These are phyloP conservation scores for Theileria annulata DNA, from an alignment of 169 alveolate genomes.

Conservation along the genomic window DNA sequence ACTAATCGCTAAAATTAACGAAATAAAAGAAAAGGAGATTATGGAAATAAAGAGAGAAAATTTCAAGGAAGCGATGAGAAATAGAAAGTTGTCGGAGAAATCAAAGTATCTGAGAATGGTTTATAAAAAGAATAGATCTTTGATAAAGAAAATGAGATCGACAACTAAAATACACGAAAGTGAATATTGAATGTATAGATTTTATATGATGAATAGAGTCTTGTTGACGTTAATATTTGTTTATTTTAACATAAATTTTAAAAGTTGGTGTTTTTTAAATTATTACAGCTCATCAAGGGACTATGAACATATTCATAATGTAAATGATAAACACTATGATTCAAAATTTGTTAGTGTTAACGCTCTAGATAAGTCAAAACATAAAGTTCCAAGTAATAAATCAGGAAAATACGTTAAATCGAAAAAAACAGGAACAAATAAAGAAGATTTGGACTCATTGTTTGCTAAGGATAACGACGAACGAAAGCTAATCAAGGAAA, in stretches of 20 bases:
- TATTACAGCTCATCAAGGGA: not conserved
- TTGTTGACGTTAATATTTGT: not conserved
- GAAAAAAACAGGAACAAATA: not conserved
- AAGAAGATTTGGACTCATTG: not conserved
- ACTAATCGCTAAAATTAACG: slow-evolving; percentile 55
- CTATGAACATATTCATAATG: not conserved
- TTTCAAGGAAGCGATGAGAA: slow-evolving; percentile 71
- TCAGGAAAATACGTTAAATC: not conserved
- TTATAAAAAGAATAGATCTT: slow-evolving; percentile 70
- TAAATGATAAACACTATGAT: not conserved
- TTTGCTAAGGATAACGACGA: slow-evolving; percentile 3
- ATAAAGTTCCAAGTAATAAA: not conserved
- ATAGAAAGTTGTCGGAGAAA: slow-evolving; percentile 66
- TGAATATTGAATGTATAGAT: not conserved
- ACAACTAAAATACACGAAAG: slow-evolving; percentile 9
- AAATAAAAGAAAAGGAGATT: slow-evolving; percentile 1
- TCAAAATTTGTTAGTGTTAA: not conserved
- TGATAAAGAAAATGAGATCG: slow-evolving; percentile 66
- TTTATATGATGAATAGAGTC: not conserved
- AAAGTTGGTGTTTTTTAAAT: not conserved
- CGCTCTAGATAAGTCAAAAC: not conserved
- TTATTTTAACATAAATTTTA: not conserved
- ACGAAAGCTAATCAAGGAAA: slow-evolving; percentile 34
- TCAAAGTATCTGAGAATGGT: slow-evolving; percentile 68
- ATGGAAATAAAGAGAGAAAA: slow-evolving; percentile 25